phyloP scores from a whole-genome alignment of 2,329 filamentous ascomycete species.

The Colletotrichum sublineola region DNA sequence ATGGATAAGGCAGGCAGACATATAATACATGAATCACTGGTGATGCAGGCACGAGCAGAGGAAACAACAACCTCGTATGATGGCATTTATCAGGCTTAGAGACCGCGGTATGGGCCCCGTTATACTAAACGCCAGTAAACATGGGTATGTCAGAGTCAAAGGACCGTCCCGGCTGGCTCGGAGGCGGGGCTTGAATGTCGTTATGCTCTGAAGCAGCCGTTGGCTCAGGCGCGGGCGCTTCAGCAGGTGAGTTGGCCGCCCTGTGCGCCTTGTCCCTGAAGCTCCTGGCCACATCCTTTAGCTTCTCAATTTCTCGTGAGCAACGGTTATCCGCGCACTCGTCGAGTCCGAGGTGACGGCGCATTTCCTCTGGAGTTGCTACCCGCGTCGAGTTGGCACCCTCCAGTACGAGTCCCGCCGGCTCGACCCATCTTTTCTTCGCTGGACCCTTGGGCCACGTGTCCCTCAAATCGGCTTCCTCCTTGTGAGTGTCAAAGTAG shows the following conservation, averaged over 20 bases:
- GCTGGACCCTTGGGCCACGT: conserved; percentile 8
- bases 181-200: not conserved
- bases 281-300: conserved; percentile 15
- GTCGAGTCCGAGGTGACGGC: conserved; percentile 14
- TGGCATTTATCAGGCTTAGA: not conserved
- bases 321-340: conserved; percentile 11
- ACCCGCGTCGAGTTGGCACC: conserved; percentile 9
- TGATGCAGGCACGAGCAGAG: not conserved
- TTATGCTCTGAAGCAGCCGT: not conserved
- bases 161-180: conserved; percentile 6
- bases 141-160: conserved; percentile 10
- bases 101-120: not conserved
- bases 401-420: conserved; percentile 5
- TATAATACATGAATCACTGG: not conserved
- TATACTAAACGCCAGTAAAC: conserved; percentile 2
- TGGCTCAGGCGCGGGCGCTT: conserved; percentile 7
- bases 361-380: conserved; percentile 12
- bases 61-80: too few species aligned
- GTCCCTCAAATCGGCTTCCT: conserved; percentile 5
- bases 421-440: conserved; percentile 12
- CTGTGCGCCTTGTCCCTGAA: conserved; percentile 13
- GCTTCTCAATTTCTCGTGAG: conserved; percentile 18
- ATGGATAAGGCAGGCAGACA: conserved; percentile 1
- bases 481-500: not conserved
- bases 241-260: conserved; percentile 7